phyloP scores from a whole-genome alignment of 1,284 basidiomycete species.

The Sphagnurus paluster region DNA sequence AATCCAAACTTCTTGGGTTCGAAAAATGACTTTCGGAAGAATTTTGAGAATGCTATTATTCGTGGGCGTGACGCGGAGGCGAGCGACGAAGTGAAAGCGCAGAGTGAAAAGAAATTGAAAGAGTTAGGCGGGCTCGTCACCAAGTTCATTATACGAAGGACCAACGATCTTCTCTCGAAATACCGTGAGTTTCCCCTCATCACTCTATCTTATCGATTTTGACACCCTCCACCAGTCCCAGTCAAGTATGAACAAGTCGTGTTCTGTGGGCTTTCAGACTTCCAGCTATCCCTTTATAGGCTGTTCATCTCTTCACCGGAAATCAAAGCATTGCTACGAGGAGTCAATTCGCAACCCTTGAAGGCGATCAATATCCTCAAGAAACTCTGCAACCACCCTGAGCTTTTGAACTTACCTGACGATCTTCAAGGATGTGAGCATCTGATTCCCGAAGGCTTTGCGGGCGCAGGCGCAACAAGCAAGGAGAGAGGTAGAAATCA shows the following conservation, averaged over 20 bases:
- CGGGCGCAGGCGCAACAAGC: constrained; percentile 47
- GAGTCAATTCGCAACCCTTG: constrained; percentile 91
- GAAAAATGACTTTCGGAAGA: constrained; percentile 93
- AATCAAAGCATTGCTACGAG: constrained; percentile 89
- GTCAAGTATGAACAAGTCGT: constrained; percentile 99
- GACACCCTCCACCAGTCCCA: constrained; percentile 62
- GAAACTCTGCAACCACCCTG: constrained; percentile 98
- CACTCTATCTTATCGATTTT: constrained; percentile 1
- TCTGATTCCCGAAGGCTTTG: constrained; percentile 84
- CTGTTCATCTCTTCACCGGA: constrained; percentile 95
- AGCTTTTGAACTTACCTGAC: constrained; percentile 84
- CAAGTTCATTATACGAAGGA: constrained; percentile 96
- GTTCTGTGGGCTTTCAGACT: constrained; percentile 88
- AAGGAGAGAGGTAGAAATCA: constrained; percentile 49
- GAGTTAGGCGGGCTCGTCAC: constrained; percentile 90
- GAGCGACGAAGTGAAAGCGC: constrained; percentile 77
- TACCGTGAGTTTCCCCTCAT: constrained; percentile 66
- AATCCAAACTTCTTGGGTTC: constrained; percentile 95
- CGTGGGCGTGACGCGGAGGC: constrained; percentile 93
- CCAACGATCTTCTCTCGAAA: constrained; percentile 97
- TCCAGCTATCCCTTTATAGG: constrained; percentile 89
- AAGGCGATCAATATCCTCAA: constrained; percentile 97
- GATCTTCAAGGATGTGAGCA: constrained; percentile 87
- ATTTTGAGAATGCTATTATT: constrained; percentile 94
- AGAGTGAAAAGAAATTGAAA: constrained; percentile 90